These are phyloP conservation scores for Aspergillus awamori DNA, from an alignment of 2,329 filamentous ascomycete genomes.

Conservation along the genomic window DNA sequence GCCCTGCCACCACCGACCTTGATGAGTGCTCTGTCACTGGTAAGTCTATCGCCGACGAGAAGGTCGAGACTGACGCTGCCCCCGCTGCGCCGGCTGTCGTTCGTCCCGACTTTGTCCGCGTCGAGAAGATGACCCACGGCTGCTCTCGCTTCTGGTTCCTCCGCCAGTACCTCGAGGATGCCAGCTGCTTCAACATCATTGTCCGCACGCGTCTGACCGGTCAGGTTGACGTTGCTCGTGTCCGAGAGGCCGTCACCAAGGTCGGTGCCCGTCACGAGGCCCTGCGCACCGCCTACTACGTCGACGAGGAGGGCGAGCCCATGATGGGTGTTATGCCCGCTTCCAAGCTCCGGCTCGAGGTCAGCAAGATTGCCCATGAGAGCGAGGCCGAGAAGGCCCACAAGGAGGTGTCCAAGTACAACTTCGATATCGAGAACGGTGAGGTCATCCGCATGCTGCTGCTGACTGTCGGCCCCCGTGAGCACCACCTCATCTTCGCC, in stretches of 20 bases:
- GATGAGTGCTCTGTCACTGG: neutral
- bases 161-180: conserved; percentile 12
- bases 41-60: neutral
- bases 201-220: neutral
- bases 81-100: neutral
- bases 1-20: too few relatives aligned
- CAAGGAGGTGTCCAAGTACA: too few relatives aligned
- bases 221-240: neutral
- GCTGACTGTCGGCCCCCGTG: conserved; percentile 19
- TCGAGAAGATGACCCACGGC: neutral
- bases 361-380: too few relatives aligned
- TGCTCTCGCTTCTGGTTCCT: conserved; percentile 2
- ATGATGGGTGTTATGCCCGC: neutral
- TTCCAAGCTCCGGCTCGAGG: neutral
- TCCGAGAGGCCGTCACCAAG: neutral
- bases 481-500: conserved; percentile 29
- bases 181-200: conserved; percentile 22
- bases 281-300: neutral
- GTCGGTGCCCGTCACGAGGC: neutral
- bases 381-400: too few relatives aligned
- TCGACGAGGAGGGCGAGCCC: neutral
- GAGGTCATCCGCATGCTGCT: conserved; percentile 7
- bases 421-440: too few relatives aligned
- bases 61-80: neutral
- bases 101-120: neutral